Evolutionary conservation across 2,329 filamentous ascomycete genomes (phyloP), one percentile per base, ranked within the genome.

Genomic region (Nannizziopsis arthrosporioides): DNA sequence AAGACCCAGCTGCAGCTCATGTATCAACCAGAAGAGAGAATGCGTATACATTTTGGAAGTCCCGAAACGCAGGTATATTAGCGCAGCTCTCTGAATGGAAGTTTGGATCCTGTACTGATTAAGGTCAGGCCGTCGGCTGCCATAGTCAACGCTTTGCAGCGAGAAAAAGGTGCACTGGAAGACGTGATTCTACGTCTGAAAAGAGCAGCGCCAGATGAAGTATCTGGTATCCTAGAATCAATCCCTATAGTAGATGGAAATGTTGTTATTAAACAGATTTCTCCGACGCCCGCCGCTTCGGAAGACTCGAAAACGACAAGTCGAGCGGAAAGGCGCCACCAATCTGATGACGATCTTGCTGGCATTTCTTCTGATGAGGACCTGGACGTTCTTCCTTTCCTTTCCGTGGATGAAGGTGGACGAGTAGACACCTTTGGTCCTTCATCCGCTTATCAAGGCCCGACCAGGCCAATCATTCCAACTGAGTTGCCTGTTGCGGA

Each of bases 1-100:
- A 47, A 61, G 60, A 40, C 63, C 63, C 50, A 59, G 57, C 34
- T 65, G 63, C 54, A 59, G 59, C 35, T 55, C 63, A 43, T 66
- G 63, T 47, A 54, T 61, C 45, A 56, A 46, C 38, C 54, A 56
- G 37, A 53, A 54, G 31, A 52, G 51, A 17, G 46, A 56, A 35
- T 57, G 55, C 37, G 47, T 55, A 14, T 57, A 57, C 45, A 48
- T 47, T 14, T 42, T 52, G 15, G 55, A 56, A 30, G 49, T 51
- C 2, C 55, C 55, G 2, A 55, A 53, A 41, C 46, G 52, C 30
- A 56, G 55, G 55, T 55, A 53, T 8, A 38, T 14, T 17, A 11
- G 35, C 5, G n/a, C 14, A 31, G 6, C 27, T 30, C 14, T 42
- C 27, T 34, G 7, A 15, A 17, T 30, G 36, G 40, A 36, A 40